These are phyloP conservation scores for Circinella minor DNA, from an alignment of 371 early-diverging fungal genomes.

Conservation along the genomic window DNA sequence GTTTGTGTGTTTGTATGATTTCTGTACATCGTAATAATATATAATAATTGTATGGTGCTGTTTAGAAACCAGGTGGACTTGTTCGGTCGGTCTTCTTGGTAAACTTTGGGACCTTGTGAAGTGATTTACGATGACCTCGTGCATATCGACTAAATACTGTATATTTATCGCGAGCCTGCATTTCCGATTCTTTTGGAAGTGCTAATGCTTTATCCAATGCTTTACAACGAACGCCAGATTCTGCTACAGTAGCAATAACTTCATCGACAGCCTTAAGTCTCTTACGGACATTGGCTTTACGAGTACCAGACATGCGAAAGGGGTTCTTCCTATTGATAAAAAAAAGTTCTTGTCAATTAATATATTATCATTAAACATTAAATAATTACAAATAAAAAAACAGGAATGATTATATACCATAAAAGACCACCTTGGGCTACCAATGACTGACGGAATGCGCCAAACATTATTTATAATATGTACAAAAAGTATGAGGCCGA, in stretches of 20 bases:
- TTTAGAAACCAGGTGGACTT: conserved; percentile 79
- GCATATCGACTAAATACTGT: conserved; percentile 86
- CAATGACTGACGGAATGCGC: conserved; percentile 74
- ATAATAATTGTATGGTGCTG: no score
- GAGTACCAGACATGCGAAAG: conserved; percentile 86
- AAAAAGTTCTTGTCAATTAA: background rate
- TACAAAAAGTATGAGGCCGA: background rate
- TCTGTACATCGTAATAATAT: no score
- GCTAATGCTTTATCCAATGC: conserved; percentile 78
- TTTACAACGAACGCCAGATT: conserved; percentile 89
- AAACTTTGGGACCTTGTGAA: conserved; percentile 96
- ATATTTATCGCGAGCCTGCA: conserved; percentile 92
- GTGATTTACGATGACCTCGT: conserved; percentile 88
- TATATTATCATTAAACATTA: background rate
- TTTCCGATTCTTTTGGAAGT: conserved; percentile 84
- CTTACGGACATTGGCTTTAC: conserved; percentile 94
- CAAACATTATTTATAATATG: conserved; percentile 63
- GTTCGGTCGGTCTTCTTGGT: conserved; percentile 87
- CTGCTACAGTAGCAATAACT: conserved; percentile 81
- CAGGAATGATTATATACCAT: conserved; percentile 46
- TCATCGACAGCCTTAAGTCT: conserved; percentile 90
- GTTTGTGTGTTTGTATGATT: no score
- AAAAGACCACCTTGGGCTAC: conserved; percentile 74
- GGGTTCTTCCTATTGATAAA: conserved; percentile 65
- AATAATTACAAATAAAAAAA: no score